Evolutionary conservation across 495 filamentous ascomycete species (phyloP).

Genomic region (Aspergillus olivimuriae): DNA sequence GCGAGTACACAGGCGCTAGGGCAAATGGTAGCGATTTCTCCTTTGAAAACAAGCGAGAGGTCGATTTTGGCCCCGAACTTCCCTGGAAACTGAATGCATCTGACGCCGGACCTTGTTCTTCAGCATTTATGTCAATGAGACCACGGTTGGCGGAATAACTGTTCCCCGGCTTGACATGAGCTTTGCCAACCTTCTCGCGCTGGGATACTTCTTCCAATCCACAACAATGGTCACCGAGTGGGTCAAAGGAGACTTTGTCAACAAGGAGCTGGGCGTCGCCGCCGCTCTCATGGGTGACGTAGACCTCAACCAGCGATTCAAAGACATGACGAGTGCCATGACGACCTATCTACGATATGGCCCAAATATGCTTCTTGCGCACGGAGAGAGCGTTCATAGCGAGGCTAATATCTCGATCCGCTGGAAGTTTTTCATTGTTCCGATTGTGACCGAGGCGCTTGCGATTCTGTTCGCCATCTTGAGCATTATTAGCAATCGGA

Average conservation of each 20-base stretch:
- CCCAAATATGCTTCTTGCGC: constrained; percentile 6
- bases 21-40: constrained; percentile 11
- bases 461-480: constrained; percentile 14
- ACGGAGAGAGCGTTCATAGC: constrained; percentile 7
- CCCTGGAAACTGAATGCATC: constrained; percentile 5
- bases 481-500: constrained; percentile 12
- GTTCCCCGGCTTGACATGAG: constrained; percentile 4
- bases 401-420: constrained; percentile 12
- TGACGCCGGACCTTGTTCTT: background rate
- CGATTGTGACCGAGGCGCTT: constrained; percentile 9
- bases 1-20: constrained; percentile 6
- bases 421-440: constrained; percentile 15
- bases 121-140: background rate
- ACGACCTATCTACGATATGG: constrained; percentile 13
- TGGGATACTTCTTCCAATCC: constrained; percentile 10
- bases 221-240: constrained; percentile 8
- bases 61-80: constrained; percentile 10
- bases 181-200: constrained; percentile 1
- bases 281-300: constrained; percentile 9
- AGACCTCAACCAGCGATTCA: constrained; percentile 8
- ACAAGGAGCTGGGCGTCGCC: constrained; percentile 8
- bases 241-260: constrained; percentile 9
- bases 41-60: constrained; percentile 6
- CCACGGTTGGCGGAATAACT: background rate
- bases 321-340: constrained; percentile 15